Base-by-base conservation (phyloP, 2,329 filamentous ascomycete genomes). In the Trichoderma simmonsii region DNA sequence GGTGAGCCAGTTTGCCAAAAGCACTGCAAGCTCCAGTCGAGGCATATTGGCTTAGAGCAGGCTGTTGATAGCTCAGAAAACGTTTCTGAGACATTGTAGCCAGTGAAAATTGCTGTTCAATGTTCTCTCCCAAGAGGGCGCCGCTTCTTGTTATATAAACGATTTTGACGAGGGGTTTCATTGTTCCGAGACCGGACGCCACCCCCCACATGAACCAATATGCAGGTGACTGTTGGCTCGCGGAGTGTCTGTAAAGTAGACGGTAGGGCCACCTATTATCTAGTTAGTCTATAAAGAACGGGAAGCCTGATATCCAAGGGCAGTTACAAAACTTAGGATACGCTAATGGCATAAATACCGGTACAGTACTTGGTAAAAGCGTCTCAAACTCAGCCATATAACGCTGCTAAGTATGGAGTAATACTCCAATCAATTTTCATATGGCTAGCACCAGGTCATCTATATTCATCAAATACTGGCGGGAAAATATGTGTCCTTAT, bases 341-440 rank as follows among this genome's bases (percentile, higher is more conserved):
- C 30, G 30, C 30, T 32, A 32, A 32, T 32, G 30, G 30, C 30
- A 32, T 32, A 32, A 32, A 32, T 32, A 32, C 30, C 30, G 30
- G 30, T 32, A 32, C 30, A 32, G 30, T 32, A 32, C 30, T 32
- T 32, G 30, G 30, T 32, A 32, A 32, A 32, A 32, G 30, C 30
- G 30, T 32, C 30, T 32, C 30, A 32, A 32, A 18, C 15, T 43
- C 15, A n/a, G 39, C 3, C 2, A 8, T 1, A 43, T 43, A 43
- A 36, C 34, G 5, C 12, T 36, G 34, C 34, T 36, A 36, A 1
- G 14, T 36, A 15, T 1, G 39, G 39, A n/a, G 1, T n/a, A 11
- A 0, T 43, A 8, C 39, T 43, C 39, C 9, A 0, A n/a, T 2
- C 2, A n/a, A 18, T n/a, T 18, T 1, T 4, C 7, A 4, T 43